phyloP scores from a whole-genome alignment of 1,139 yeast genomes.

The Yamadazyma atlantica region DNA sequence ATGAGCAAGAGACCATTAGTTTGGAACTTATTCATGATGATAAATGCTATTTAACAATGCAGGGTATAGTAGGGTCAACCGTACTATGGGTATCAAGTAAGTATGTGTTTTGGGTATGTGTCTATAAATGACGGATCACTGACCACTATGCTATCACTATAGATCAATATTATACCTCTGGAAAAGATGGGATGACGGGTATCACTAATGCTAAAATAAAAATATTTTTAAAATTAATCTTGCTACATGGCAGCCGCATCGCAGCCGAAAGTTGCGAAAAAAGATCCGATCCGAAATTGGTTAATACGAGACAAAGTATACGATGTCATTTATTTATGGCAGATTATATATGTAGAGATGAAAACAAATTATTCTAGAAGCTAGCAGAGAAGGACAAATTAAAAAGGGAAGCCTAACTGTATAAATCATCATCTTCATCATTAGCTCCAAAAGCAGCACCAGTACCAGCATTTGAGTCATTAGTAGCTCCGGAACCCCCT shows the following conservation, averaged over 20 bases:
- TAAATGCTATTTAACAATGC: slow-evolving; percentile 1
- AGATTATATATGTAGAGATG: neutral
- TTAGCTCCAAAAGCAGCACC: slow-evolving; percentile 58
- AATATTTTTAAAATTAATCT: no score
- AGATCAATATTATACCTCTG: no score
- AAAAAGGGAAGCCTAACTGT: slow-evolving; percentile 48
- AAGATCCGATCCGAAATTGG: neutral
- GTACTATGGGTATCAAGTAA: neutral
- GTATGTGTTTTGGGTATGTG: no score
- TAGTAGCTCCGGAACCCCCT: slow-evolving; percentile 13
- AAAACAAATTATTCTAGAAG: neutral
- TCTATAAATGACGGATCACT: no score
- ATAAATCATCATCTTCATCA: slow-evolving; percentile 93
- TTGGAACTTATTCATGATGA: slow-evolving; percentile 15
- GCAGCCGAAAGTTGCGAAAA: no score
- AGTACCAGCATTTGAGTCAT: slow-evolving; percentile 14
- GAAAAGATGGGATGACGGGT: no score
- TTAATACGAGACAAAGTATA: no score
- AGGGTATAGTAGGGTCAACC: neutral
- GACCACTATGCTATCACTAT: no score
- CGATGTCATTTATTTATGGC: neutral
- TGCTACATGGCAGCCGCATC: no score
- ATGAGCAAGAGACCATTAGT: slow-evolving; percentile 22
- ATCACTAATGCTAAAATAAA: no score
- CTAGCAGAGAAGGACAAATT: no score